Evolutionary conservation across 768 basidiomycete genomes (phyloP), one percentile per base, ranked within the genome.

Genomic region (Boletus rufocinnamomeus): DNA sequence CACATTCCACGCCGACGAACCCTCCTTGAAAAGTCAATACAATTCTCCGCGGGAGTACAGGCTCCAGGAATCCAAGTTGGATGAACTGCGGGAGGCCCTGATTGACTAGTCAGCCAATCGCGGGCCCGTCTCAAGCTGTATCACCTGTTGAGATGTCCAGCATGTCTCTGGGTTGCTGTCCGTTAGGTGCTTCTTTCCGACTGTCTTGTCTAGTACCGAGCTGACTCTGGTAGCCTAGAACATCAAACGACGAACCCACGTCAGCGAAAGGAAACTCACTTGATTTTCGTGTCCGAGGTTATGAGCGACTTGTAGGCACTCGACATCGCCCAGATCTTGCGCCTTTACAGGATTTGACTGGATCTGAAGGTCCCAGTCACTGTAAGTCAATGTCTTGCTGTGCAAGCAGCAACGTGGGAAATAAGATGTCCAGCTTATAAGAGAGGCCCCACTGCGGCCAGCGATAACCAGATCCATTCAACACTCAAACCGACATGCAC

Each of bases 11-110:
- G 21, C 89, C 91, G 0, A 88, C 92, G 69, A 94, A 93, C 2
- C 91, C 91, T 16, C 91, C 91, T 77, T 94, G 91, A 67, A 94
- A 94, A 2, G 87, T 91, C 61, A 92, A 60, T 21, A 74, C 76
- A 19, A 92, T 62, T 27, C 75, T 77, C 60, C 74, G 79, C 4
- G 88, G 89, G 37, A 80, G 64, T n/a, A 89, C 82, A 50, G 70
- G 78, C 6, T 57, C 59, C 11, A 66, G 50, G 63, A 93, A 93
- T 4, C 72, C 71, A 28, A 92, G 72, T 53, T 90, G 88, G 60
- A 93, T 81, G 63, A 77, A 86, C 74, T 93, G 91, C 1, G 89
- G 90, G 13, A 86, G 77, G 25, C 90, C 90, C 91, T 93, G 63
- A n/a, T 45, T 27, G 40, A 28, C 50, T 14, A 25, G 50, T 67